Evolutionary conservation across 192 early-diverging fungal genomes (phyloP), one percentile per base, ranked within the genome.

Genomic region (Backusella mclennaniae): DNA sequence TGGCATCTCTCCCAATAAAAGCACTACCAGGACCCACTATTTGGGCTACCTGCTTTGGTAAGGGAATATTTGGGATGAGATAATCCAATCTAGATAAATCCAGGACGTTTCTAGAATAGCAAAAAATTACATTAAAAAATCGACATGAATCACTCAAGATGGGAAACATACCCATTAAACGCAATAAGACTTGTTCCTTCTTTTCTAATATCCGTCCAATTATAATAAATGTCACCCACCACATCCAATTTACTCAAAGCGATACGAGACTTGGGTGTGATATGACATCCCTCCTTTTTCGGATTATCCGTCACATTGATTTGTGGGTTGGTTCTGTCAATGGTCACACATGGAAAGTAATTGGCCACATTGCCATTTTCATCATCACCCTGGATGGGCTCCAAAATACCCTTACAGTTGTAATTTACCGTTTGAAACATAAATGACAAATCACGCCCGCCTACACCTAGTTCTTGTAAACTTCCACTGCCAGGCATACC

Each of bases 391-490:
- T 81, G 73, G 11, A 73, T 41, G 7, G 83, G 83, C 5, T 14
- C 74, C 5, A 93, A 80, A 26, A 93, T 76, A 11, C 83, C 87
- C 78, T 90, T 91, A 80, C 93, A 95, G 17, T 87, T 79, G 39
- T 77, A 71, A 75, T 95, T 93, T 56, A 91, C 86, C 69, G 85
- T 88, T 84, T 95, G 94, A 83, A 95, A 95, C 86, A 95, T 71
- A 44, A 94, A 93, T 29, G 89, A 88, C 73, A 93, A 76, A 78
- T 95, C 94, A 78, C 84, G 89, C 67, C 91, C 90, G 44, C 91
- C 90, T 0, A 90, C 89, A 39, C 87, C 84, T 0, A 87, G 82
- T 73, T 86, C 86, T 77, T 87, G 84, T 17, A 93, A 73, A 67
- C 91, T 78, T 56, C 89, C 87, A 39, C 79, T 76, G 1, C 80